Percentiles rank a stretch among this genome's conserved stretches.
phyloP scores from a whole-genome alignment of 352 stramenopile genomes.

The Pythium insidiosum region DNA sequence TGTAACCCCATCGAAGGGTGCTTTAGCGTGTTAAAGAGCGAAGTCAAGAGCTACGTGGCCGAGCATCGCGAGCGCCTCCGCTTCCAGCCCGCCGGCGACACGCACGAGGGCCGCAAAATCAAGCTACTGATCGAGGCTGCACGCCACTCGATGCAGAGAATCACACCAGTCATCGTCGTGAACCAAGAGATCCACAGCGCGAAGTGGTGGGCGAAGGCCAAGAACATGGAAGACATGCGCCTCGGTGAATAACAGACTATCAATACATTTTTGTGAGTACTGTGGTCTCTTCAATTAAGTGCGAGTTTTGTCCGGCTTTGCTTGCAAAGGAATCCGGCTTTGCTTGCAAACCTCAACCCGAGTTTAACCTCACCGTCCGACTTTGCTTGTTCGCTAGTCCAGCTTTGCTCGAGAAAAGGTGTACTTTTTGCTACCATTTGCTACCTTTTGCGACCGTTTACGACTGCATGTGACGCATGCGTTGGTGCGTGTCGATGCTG shows the following conservation, averaged over 20 bases:
- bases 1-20: conserved; percentile 3
- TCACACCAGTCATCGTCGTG: neutral
- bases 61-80: neutral
- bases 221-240: conserved; percentile 3
- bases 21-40: conserved; percentile 1
- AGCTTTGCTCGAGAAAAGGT: neutral
- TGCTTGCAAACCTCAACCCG: neutral
- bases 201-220: conserved; percentile 4
- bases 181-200: conserved; percentile 1
- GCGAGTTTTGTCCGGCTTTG: no score
- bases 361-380: no score
- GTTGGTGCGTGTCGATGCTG: no score
- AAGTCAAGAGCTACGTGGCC: neutral
- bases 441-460: no score
- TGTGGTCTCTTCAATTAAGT: no score
- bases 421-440: no score
- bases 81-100: no score
- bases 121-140: no score
- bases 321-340: no score
- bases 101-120: no score
- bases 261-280: conserved; percentile 1
- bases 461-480: no score
- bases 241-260: neutral
- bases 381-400: no score
- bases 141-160: neutral